Percentiles rank a stretch among this genome's conserved stretches.
Conservation (phyloP, 148 eudicot species). For the Bassia scoparia region DNA sequence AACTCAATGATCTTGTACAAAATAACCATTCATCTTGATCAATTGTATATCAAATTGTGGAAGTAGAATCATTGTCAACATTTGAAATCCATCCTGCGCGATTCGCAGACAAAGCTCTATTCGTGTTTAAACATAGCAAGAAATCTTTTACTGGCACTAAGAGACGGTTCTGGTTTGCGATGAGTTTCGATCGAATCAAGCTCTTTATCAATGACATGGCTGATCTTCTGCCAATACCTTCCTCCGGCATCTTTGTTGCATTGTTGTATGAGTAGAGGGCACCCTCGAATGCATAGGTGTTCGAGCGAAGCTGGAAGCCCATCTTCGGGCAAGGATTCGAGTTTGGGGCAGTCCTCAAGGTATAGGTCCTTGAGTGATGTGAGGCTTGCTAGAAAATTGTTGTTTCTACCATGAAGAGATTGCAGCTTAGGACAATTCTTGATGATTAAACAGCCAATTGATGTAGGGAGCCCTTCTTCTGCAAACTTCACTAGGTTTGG, state of each 20-base stretch:
- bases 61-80: neutral
- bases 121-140: neutral
- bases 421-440: conserved; percentile 4
- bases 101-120: neutral
- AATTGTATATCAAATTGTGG: too few species aligned
- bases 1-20: too few species aligned
- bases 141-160: neutral
- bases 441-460: conserved; percentile 1
- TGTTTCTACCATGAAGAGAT: neutral
- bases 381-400: neutral
- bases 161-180: neutral
- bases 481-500: conserved; percentile 15
- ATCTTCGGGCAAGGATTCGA: conserved; percentile 21
- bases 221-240: conserved; percentile 24
- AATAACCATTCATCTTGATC: too few species aligned
- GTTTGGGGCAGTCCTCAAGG: conserved; percentile 5
- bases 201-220: conserved; percentile 24
- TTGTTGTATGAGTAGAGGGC: conserved; percentile 10
- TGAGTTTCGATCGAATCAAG: neutral
- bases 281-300: conserved; percentile 10
- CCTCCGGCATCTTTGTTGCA: conserved; percentile 22
- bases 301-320: conserved; percentile 26
- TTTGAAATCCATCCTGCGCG: neutral
- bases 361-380: neutral
- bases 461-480: neutral